A percentile compares a stretch with the other conserved stretches of the same genome.
Evolutionary conservation across 2,329 filamentous ascomycete species (phyloP).

Genomic region (Drechslerella stenobrocha): DNA sequence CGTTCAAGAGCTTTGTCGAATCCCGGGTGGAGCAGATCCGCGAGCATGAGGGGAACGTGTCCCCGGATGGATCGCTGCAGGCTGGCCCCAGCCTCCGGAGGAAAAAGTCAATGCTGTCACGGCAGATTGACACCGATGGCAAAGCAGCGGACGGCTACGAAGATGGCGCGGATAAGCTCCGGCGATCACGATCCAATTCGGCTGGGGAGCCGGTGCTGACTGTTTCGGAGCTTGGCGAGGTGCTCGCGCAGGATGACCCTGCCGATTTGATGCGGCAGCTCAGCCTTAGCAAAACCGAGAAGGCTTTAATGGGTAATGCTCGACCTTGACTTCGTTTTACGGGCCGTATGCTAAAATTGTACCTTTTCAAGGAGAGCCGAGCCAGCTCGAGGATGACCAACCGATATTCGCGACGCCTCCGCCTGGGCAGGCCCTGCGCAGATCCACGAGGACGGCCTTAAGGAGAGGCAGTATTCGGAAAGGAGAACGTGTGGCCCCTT

Average conservation of each 20-base stretch:
- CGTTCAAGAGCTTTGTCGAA: constrained; percentile 95
- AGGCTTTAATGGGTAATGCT: constrained; percentile 52
- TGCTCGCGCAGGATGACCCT: constrained; percentile 77
- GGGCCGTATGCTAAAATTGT: constrained; percentile 12
- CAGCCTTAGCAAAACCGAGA: constrained; percentile 61
- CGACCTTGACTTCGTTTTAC: background rate
- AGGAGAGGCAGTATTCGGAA: constrained; percentile 82
- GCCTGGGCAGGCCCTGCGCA: constrained; percentile 75
- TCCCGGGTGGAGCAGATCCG: constrained; percentile 83
- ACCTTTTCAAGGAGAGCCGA: constrained; percentile 48
- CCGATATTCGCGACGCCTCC: constrained; percentile 78
- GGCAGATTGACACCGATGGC: constrained; percentile 75
- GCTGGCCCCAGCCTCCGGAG: constrained; percentile 69
- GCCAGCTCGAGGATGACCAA: constrained; percentile 66
- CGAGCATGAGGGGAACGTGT: constrained; percentile 60
- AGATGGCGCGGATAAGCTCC: constrained; percentile 79
- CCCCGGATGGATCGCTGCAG: constrained; percentile 63
- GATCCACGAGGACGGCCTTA: constrained; percentile 91
- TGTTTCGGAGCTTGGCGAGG: constrained; percentile 69
- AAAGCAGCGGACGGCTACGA: constrained; percentile 68
- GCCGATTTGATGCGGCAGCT: constrained; percentile 71
- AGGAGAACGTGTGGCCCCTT: constrained; percentile 72
- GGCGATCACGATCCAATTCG: constrained; percentile 69
- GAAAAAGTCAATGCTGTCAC: constrained; percentile 94
- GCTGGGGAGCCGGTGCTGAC: constrained; percentile 66